A percentile compares a stretch with the other conserved stretches of the same genome.
Evolutionary conservation across 2,329 filamentous ascomycete species (phyloP).

Genomic region (Fusarium praegraminearum): DNA sequence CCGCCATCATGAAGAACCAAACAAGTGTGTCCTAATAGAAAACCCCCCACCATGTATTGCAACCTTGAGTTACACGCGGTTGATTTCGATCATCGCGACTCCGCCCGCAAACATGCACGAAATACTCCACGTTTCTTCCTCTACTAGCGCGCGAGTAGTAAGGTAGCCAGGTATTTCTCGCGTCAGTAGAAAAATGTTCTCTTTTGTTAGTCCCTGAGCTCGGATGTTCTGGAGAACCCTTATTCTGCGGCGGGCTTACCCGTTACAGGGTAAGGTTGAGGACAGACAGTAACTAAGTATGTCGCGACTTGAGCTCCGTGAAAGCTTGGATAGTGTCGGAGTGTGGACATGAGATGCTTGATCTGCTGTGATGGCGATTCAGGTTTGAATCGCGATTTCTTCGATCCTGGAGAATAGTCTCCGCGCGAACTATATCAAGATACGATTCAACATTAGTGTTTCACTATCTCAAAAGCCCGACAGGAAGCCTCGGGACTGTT

Average conservation of each 20-base stretch:
- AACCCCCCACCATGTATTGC: background rate
- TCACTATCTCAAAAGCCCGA: background rate
- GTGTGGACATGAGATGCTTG: background rate
- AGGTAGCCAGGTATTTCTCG: background rate
- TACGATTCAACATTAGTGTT: background rate
- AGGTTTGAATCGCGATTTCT: background rate
- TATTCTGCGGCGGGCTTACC: conserved; percentile 1
- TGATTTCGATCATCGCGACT: conserved; percentile 37
- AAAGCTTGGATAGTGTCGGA: background rate
- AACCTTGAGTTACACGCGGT: background rate
- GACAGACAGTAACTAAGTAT: background rate
- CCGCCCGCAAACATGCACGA: conserved; percentile 21
- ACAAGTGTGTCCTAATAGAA: background rate
- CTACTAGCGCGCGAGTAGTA: conserved; percentile 4
- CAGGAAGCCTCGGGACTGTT: background rate
- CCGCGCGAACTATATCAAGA: background rate
- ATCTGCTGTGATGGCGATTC: background rate
- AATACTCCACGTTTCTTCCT: conserved; percentile 8
- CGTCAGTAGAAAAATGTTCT: background rate
- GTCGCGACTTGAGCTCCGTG: background rate
- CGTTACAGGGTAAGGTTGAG: conserved; percentile 11
- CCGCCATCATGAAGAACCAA: background rate
- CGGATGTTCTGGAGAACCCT: conserved; percentile 8
- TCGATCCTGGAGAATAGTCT: background rate
- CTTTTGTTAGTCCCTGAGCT: conserved; percentile 10